Percentiles rank a stretch among this genome's conserved stretches.
phyloP scores from a whole-genome alignment of 2,329 filamentous ascomycete species.

The Kalaharituber pfeilii region DNA sequence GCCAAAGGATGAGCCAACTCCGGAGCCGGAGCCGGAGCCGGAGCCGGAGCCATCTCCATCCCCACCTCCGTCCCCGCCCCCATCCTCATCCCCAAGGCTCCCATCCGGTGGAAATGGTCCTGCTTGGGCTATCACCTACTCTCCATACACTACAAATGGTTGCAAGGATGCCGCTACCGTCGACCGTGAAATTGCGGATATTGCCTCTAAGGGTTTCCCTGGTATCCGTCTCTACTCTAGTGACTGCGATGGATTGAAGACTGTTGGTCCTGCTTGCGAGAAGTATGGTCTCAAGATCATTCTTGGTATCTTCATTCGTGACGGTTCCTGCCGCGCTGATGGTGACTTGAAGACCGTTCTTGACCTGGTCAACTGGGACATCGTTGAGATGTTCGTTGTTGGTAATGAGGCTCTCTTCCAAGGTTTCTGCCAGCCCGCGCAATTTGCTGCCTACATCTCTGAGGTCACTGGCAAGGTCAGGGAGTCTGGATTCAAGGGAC shows the following conservation, averaged over 20 bases:
- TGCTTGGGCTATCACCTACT: slow-evolving; percentile 64
- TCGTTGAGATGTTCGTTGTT: slow-evolving; percentile 64
- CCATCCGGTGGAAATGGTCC: slow-evolving; percentile 23
- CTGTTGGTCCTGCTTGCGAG: slow-evolving; percentile 52
- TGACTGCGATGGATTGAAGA: slow-evolving; percentile 67
- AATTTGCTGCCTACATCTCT: slow-evolving; percentile 54
- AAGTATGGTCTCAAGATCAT: slow-evolving; percentile 59
- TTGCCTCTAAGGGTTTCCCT: slow-evolving; percentile 49
- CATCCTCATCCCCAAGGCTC: slow-evolving; percentile 15
- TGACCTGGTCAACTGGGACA: slow-evolving; percentile 53
- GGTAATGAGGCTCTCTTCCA: slow-evolving; percentile 85
- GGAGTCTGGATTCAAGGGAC: slow-evolving; percentile 50
- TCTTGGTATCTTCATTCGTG: slow-evolving; percentile 71
- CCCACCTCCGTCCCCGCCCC: slow-evolving; percentile 15
- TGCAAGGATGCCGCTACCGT: slow-evolving; percentile 47
- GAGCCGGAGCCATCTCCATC: neutral
- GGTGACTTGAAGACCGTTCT: slow-evolving; percentile 62
- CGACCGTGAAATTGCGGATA: slow-evolving; percentile 40
- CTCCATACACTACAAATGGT: slow-evolving; percentile 43
- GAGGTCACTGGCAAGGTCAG: slow-evolving; percentile 46
- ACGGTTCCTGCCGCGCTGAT: slow-evolving; percentile 37
- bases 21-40: neutral
- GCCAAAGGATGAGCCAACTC: slow-evolving; percentile 26
- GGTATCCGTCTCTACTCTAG: slow-evolving; percentile 74
- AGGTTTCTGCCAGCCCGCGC: slow-evolving; percentile 43